A percentile compares a stretch with the other conserved stretches of the same genome.
Conservation (phyloP, 139 green algal species). For the Chlamydomonas urium region DNA sequence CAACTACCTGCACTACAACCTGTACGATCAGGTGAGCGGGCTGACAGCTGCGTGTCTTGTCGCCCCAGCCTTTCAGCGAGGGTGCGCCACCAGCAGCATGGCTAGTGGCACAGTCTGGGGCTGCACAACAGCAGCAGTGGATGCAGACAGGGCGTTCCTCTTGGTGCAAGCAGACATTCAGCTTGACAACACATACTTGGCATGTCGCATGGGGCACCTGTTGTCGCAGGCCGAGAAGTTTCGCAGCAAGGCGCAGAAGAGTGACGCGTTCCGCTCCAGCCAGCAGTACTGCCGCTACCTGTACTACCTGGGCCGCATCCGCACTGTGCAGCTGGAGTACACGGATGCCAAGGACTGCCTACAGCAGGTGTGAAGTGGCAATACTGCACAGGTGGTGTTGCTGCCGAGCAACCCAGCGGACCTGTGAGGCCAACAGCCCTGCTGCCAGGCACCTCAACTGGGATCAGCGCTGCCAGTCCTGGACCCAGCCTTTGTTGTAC, state of each 20-base stretch:
- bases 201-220: no score
- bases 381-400: background rate
- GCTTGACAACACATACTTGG: no score
- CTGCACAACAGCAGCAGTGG: no score
- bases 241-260: slow-evolving; percentile 83
- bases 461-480: no score
- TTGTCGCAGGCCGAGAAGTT: slow-evolving; percentile 88
- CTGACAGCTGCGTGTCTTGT: background rate
- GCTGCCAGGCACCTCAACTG: no score
- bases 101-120: no score
- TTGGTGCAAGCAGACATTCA: no score
- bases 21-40: slow-evolving; percentile 87
- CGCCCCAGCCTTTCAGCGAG: background rate
- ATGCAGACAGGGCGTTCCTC: no score
- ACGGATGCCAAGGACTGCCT: slow-evolving; percentile 92
- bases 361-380: slow-evolving; percentile 62
- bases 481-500: no score
- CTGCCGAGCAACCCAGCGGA: background rate
- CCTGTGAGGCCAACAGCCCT: no score
- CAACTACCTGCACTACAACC: slow-evolving; percentile 93
- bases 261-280: slow-evolving; percentile 68
- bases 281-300: slow-evolving; percentile 88
- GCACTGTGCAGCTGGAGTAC: slow-evolving; percentile 96
- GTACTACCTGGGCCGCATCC: slow-evolving; percentile 94
- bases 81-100: no score